These are phyloP conservation scores for Trichomonascaceae sp. DNA, from an alignment of 1,139 yeast genomes.

Conservation along the genomic window DNA sequence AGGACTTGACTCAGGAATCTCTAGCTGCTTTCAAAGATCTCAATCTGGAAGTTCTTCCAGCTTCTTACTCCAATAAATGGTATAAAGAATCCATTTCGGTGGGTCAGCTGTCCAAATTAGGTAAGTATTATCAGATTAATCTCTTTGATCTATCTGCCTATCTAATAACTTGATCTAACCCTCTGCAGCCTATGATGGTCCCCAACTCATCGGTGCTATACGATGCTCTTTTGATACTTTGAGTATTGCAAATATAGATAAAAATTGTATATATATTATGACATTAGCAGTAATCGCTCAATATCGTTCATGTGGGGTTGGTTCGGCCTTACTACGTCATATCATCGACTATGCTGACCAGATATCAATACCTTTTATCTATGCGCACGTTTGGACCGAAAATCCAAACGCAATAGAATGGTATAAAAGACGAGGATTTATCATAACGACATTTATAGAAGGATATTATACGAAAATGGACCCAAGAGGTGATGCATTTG, in stretches of 20 bases:
- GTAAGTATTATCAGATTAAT: slow-evolving; percentile 14
- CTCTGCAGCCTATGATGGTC: slow-evolving; percentile 51
- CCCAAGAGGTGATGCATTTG: slow-evolving; percentile 29
- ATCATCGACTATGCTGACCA: slow-evolving; percentile 49
- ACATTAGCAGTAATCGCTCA: slow-evolving; percentile 58
- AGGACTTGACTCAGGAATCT: not conserved
- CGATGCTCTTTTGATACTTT: slow-evolving; percentile 38
- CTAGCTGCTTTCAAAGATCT: slow-evolving; percentile 58
- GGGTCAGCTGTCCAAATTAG: slow-evolving; percentile 29
- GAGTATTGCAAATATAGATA: slow-evolving; percentile 38
- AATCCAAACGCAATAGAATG: slow-evolving; percentile 45
- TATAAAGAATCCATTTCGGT: slow-evolving; percentile 40
- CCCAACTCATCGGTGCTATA: slow-evolving; percentile 67
- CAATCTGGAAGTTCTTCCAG: slow-evolving; percentile 42
- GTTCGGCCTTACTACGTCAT: slow-evolving; percentile 49
- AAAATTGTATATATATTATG: slow-evolving; percentile 52
- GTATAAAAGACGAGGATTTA: slow-evolving; percentile 53
- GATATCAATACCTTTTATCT: slow-evolving; percentile 49
- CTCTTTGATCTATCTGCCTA: not conserved
- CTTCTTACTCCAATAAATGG: slow-evolving; percentile 45
- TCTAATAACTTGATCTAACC: not conserved
- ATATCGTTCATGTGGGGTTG: slow-evolving; percentile 58
- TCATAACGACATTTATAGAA: slow-evolving; percentile 36
- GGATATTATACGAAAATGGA: slow-evolving; percentile 45
- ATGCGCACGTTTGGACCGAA: slow-evolving; percentile 53